Base-by-base conservation (phyloP, 75 land plant genomes). In the Cupressus sempervirens region DNA sequence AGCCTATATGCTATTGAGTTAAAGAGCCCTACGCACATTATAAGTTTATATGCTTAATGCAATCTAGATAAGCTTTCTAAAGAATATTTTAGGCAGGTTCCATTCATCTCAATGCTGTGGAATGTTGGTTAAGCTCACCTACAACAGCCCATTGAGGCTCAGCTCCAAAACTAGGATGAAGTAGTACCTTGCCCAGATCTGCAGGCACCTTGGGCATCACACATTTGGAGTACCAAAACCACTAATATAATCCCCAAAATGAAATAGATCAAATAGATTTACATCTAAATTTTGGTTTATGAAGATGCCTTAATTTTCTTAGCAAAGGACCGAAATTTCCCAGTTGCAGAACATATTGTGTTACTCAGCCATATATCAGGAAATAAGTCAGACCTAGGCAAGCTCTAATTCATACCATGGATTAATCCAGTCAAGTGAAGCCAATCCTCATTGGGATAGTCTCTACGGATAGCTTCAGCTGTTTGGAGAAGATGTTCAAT, bases 141-240 rank as follows among this genome's bases (percentile, higher is more conserved):
- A 97, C 99, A 86, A 93, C 98, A 80, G 94, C 92, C 94, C 96
- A 97, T 80, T 97, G 99, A 40, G 99, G 98, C 53, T 94, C 92
- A 54, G 72, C 91, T 35, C 99, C 99, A 84, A 97, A 97, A 45
- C 40, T 77, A 20, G 91, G 96, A 87, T 91, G 99, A 38, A 95
- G 88, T 46, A 97, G 89, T 43, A 97, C 99, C 88, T 97, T 97
- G 50, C 99, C 99, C 62, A 97, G 90, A 93, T 97, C 98, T 96
- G 90, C 80, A 82, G 83, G 16, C 58, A 12, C 41, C 30, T 79
- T 43, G 48, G 45, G n/a, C 23, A 79, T 79, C 81, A 79, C 81
- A 45, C 12, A 79, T 79, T 79, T 79, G 45, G 41, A 38, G 45
- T 79, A 20, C 72, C 80, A 77, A 77, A 11, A 23, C 46, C 8